A percentile compares a stretch with the other conserved stretches of the same genome.
Conservation (phyloP, 2,329 filamentous ascomycete genomes). For the Phaeosphaeriaceae sp. region DNA sequence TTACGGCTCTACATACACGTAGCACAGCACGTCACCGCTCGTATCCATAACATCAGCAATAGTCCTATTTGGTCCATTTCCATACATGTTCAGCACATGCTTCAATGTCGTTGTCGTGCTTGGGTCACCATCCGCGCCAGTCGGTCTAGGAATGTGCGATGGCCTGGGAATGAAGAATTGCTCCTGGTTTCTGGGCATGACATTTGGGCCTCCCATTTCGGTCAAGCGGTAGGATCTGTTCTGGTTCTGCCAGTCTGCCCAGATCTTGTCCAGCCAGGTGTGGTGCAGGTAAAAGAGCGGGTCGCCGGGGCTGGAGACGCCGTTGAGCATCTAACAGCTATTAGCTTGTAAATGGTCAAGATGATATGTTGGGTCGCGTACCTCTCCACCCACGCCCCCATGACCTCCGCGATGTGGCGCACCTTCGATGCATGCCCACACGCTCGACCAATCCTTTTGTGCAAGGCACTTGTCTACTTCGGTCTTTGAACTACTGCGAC, state of each 20-base stretch:
- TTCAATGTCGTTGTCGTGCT: constrained; percentile 22
- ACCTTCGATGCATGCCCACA: constrained; percentile 22
- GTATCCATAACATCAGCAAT: constrained; percentile 31
- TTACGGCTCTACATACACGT: constrained; percentile 23
- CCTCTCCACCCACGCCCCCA: constrained; percentile 25
- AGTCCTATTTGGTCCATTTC: constrained; percentile 18
- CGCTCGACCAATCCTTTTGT: constrained; percentile 8
- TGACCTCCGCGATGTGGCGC: constrained; percentile 21
- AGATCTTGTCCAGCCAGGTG: constrained; percentile 31
- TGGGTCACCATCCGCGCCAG: constrained; percentile 19
- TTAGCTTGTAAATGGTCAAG: neutral
- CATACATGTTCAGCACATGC: constrained; percentile 26
- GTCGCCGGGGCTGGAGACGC: constrained; percentile 25
- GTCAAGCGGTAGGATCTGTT: constrained; percentile 9
- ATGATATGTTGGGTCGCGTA: constrained; percentile 3
- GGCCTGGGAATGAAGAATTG: constrained; percentile 11
- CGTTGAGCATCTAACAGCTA: constrained; percentile 22
- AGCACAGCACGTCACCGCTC: constrained; percentile 20
- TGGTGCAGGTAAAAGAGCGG: constrained; percentile 34
- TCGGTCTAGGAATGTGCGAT: constrained; percentile 8
- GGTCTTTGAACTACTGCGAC: neutral
- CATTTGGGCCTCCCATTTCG: constrained; percentile 23
- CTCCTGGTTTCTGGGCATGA: neutral
- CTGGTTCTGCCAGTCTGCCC: constrained; percentile 27
- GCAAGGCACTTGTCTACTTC: constrained; percentile 18